Evolutionary conservation across 305 asterid genomes (phyloP), one percentile per base, ranked within the genome.

Genomic region (Stenogyne calaminthoides): DNA sequence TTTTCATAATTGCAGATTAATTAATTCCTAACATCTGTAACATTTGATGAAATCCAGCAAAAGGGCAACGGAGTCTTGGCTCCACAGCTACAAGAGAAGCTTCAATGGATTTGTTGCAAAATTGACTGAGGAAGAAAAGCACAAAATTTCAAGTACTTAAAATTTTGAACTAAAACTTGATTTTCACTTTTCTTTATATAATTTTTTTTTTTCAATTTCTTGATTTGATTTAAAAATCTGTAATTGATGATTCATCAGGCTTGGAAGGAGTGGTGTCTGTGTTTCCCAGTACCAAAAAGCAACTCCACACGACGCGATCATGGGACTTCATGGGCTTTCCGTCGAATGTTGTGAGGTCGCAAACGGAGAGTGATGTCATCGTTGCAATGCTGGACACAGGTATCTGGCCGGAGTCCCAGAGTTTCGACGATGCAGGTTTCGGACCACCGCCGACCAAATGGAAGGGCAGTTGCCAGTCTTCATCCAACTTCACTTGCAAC

Each of bases 271-370:
- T 88, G 5, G 95, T 90, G 2, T 90, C 93, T 2, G 90, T 90
- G 37, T 87, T 90, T 64, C 88, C 85, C 0, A 87, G 82, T 75
- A 78, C 63, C 4, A 84, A 73, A 44, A 84, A 86, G 27, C 81
- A 88, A 27, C 84, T 88, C 0, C 95, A 82, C 32, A 90, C 97
- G 1, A 88, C 95, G 7, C 81, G 87, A 71, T 90, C 95, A 15
- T 90, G 97, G 97, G 95, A 88, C 66, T 90, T 90, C 74, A 40
- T 87, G 72, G 91, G 91, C 6, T 84, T 90, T 22, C 84, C 93
- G 9, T 20, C 57, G 69, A 71, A 73, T 52, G 80, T 75, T 2
- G 47, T 57, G 37, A 80, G 88, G 79, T 29, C 86, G 16, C 52
- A 52, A 3, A 67, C 55, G 0, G 97, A 90, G 78, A 85, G 91